These are phyloP conservation scores for Zygotorulaspora sp. DNA, from an alignment of 805 yeast genomes.

Conservation along the genomic window DNA sequence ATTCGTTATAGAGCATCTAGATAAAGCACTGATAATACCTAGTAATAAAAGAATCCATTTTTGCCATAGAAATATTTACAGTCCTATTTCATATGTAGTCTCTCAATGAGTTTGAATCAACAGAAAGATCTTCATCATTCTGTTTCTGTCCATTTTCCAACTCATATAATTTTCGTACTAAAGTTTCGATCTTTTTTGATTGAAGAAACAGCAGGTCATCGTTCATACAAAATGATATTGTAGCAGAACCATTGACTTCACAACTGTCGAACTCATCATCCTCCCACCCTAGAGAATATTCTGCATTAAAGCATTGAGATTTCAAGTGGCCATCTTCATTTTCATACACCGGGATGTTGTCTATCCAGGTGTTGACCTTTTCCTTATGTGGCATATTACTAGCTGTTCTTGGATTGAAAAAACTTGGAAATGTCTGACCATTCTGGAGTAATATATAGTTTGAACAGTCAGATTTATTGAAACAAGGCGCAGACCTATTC, in stretches of 20 bases:
- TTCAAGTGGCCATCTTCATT: constrained; percentile 18
- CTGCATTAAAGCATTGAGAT: constrained; percentile 24
- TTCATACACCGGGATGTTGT: constrained; percentile 46
- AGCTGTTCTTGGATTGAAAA: constrained; percentile 59
- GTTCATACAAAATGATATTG: constrained; percentile 13
- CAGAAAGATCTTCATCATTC: constrained; percentile 5
- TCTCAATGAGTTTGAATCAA: constrained; percentile 9
- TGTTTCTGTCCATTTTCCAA: constrained; percentile 10
- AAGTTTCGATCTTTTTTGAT: constrained; percentile 24
- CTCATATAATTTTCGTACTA: constrained; percentile 23
- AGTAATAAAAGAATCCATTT: no score
- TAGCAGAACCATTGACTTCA: constrained; percentile 3
- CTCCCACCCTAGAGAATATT: constrained; percentile 32
- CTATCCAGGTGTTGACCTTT: constrained; percentile 63
- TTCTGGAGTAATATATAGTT: constrained; percentile 1
- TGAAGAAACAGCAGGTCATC: constrained; percentile 28
- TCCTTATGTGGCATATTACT: constrained; percentile 62
- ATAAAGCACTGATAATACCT: no score
- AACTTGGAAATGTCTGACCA: constrained; percentile 38
- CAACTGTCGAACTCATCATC: constrained; percentile 30
- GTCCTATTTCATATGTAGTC: constrained; percentile 15
- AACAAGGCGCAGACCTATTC: not conserved
- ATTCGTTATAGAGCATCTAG: no score
- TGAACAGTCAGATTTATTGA: not conserved
- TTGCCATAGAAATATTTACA: no score